Base-by-base conservation (phyloP, 1,284 basidiomycete genomes). In the Sporisorium graminicola region DNA sequence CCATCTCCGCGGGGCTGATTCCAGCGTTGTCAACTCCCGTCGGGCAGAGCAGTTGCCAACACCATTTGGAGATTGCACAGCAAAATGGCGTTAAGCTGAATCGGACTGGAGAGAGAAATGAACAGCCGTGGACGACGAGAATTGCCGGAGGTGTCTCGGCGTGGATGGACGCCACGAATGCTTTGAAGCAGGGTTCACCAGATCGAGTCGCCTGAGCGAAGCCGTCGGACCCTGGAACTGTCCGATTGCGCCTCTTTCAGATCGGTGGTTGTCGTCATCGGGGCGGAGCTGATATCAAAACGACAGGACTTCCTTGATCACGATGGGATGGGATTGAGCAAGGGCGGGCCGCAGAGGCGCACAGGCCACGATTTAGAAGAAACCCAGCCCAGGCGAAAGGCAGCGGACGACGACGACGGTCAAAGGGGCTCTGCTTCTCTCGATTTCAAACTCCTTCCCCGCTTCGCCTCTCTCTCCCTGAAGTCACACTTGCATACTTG, bases 311-410 rank as follows among this genome's bases (percentile, higher is more conserved):
- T 16, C 26, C 3, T 29, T 35, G n/a, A 22, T 31, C 31, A 52
- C 24, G 14, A n/a, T 18, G n/a, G 40, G n/a, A 16, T 20, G 26
- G 13, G 14, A 18, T 12, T 24, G 6, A 13, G 20, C 9, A 12
- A 3, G 20, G 26, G 10, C 10, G 29, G 26, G 12, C 16, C 16
- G 37, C 16, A 29, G 5, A n/a, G 29, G 14, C 66, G 72, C 72
- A 70, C 72, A 63, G 58, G 59, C 72, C 72, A 74, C 29, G 31
- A 35, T 63, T 65, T 62, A 66, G 72, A 74, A 74, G 72, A 74
- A 74, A 55, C 12, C 12, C 26, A 18, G 43, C 43, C 1, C 50
- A 20, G 16, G 26, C 29, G 6, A 31, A 12, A 14, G 22, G n/a
- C 44, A 26, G 24, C 46, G 9, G 14, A 37, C 33, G 51, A 14